These are phyloP conservation scores for Fonsecaea nubica DNA, from an alignment of 2,329 filamentous ascomycete genomes.

Conservation along the genomic window DNA sequence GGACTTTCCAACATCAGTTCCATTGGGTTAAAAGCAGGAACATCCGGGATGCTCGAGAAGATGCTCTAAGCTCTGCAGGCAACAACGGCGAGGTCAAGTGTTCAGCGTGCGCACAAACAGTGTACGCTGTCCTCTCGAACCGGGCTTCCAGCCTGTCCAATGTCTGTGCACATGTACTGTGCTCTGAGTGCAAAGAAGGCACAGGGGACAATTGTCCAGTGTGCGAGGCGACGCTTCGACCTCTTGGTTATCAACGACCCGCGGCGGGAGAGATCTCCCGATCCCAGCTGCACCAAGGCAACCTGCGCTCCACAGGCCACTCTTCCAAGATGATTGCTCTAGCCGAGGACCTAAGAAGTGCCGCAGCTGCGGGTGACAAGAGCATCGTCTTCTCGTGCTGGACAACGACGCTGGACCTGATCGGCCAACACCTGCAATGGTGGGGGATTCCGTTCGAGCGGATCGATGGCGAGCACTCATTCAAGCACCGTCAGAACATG, in stretches of 20 bases:
- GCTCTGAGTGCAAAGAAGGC: conserved; percentile 42
- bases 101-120: conserved; percentile 43
- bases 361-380: background rate
- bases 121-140: conserved; percentile 39
- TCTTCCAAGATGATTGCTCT: conserved; percentile 11
- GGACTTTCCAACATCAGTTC: conserved; percentile 53
- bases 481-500: conserved; percentile 47
- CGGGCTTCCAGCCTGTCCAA: conserved; percentile 40
- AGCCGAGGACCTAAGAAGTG: background rate
- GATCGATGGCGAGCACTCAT: conserved; percentile 55
- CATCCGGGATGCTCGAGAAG: conserved; percentile 47
- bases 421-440: conserved; percentile 43
- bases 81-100: conserved; percentile 43
- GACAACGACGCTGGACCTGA: conserved; percentile 53
- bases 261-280: background rate
- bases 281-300: background rate
- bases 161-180: conserved; percentile 45
- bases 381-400: conserved; percentile 58
- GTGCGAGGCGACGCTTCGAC: conserved; percentile 1
- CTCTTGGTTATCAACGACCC: background rate
- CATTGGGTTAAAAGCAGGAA: conserved; percentile 50
- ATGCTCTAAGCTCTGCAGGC: conserved; percentile 42
- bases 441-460: conserved; percentile 43
- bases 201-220: conserved; percentile 12
- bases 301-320: background rate